A percentile compares a stretch with the other conserved stretches of the same genome.
Conservation (phyloP, 768 basidiomycete species). For the Trametes cubensis region DNA sequence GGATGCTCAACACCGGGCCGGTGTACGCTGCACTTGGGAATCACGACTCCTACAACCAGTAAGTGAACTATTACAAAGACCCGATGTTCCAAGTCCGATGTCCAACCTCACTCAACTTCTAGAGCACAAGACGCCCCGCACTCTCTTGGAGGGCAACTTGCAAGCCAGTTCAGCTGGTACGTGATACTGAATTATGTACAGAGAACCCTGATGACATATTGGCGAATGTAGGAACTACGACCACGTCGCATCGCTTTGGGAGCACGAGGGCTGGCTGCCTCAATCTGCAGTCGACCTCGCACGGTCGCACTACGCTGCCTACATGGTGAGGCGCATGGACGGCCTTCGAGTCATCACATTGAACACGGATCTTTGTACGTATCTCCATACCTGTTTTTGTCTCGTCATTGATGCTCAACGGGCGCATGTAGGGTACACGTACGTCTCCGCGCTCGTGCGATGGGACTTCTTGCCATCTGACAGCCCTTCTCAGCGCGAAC, state of each 20-base stretch:
- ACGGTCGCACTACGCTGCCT: conserved; percentile 70
- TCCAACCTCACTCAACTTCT: not conserved
- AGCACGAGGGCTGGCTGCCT: conserved; percentile 70
- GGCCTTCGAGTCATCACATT: conserved; percentile 73
- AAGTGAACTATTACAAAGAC: conserved; percentile 23
- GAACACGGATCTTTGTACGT: conserved; percentile 77
- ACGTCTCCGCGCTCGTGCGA: conserved; percentile 35
- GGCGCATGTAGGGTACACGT: conserved; percentile 7
- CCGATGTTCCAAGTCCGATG: not conserved
- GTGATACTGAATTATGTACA: no score
- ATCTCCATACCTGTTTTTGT: conserved; percentile 6
- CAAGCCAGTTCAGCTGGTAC: conserved; percentile 67
- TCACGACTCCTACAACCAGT: conserved; percentile 76
- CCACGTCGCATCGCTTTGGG: conserved; percentile 71
- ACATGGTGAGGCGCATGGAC: conserved; percentile 66
- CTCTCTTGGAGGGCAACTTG: conserved; percentile 55
- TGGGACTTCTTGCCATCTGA: not conserved
- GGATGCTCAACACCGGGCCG: conserved; percentile 64
- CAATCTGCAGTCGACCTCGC: conserved; percentile 57
- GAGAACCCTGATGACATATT: not conserved
- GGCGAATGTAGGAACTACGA: conserved; percentile 65
- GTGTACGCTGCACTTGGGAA: conserved; percentile 78
- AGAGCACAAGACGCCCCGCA: conserved; percentile 66
- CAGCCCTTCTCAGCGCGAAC: conserved; percentile 50
- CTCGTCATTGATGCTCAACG: not conserved